A percentile compares a stretch with the other conserved stretches of the same genome.
These are phyloP conservation scores for Verbena officinalis DNA, from an alignment of 257 asterid species.

Conservation along the genomic window DNA sequence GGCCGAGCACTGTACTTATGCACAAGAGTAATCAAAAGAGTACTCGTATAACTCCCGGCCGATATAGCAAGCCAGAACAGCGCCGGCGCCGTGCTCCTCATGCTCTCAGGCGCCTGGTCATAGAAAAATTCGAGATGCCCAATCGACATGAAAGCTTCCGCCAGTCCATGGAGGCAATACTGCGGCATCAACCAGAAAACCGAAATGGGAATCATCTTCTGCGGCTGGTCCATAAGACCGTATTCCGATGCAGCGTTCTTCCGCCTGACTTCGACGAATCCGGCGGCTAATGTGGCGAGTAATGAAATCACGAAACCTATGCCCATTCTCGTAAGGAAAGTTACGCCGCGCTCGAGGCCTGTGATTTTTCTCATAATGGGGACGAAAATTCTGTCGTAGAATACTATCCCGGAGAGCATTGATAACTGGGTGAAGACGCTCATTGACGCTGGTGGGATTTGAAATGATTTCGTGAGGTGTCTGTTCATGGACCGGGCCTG, in stretches of 20 bases:
- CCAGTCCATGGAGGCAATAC: conserved; percentile 72
- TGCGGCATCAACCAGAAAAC: conserved; percentile 83
- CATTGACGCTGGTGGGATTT: conserved; percentile 87
- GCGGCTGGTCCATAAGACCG: conserved; percentile 49
- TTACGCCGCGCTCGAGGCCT: conserved; percentile 72
- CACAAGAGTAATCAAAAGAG: conserved; percentile 65
- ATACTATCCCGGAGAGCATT: conserved; percentile 58
- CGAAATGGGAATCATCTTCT: conserved; percentile 57
- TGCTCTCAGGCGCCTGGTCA: conserved; percentile 91
- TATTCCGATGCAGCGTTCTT: conserved; percentile 49
- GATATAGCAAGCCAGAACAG: conserved; percentile 81
- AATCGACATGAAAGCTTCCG: conserved; percentile 85
- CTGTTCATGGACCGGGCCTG: conserved; percentile 86
- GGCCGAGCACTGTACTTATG: conserved; percentile 57
- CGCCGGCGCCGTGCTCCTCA: conserved; percentile 82
- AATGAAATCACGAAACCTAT: conserved; percentile 61
- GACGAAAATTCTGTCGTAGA: conserved; percentile 77
- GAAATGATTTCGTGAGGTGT: conserved; percentile 57
- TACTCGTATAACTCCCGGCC: conserved; percentile 75
- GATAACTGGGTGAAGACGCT: conserved; percentile 63
- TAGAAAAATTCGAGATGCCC: conserved; percentile 87
- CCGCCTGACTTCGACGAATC: conserved; percentile 61
- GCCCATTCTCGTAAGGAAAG: conserved; percentile 72
- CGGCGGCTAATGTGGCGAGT: conserved; percentile 71
- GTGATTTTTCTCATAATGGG: conserved; percentile 60